Evolutionary conservation across 78 protist genomes (phyloP).

Genomic region (Pigoraptor vietnamica): DNA sequence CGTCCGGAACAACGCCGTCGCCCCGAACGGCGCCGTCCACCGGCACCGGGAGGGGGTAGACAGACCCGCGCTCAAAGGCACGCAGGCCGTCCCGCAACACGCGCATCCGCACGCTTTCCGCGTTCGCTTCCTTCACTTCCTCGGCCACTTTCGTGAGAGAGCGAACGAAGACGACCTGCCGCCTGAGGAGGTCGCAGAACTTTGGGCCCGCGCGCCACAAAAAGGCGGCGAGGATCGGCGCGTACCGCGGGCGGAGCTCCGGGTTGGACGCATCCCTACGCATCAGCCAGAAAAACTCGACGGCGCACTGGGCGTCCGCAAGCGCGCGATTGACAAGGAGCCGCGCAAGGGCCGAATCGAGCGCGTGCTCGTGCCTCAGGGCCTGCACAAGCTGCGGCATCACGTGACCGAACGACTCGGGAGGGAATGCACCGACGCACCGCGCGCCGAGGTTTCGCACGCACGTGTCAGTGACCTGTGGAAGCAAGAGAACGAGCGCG

Average conservation of each 20-base stretch:
- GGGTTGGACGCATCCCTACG: constrained; percentile 25
- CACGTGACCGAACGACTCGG: constrained; percentile 47
- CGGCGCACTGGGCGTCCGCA: background rate
- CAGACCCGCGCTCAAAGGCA: background rate
- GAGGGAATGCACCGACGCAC: constrained; percentile 52
- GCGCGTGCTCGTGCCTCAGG: constrained; percentile 62
- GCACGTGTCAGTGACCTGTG: constrained; percentile 51
- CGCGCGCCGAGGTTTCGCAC: constrained; percentile 68
- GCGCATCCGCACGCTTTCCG: background rate
- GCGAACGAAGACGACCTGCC: constrained; percentile 7
- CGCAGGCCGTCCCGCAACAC: background rate
- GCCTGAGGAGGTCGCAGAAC: constrained; percentile 32
- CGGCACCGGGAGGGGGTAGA: too few species aligned
- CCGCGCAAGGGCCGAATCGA: constrained; percentile 47
- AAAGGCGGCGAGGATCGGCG: background rate
- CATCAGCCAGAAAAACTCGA: constrained; percentile 63
- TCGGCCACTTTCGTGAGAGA: background rate
- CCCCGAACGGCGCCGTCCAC: background rate
- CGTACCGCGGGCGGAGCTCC: background rate
- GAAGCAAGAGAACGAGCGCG: constrained; percentile 75
- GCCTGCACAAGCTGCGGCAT: constrained; percentile 76
- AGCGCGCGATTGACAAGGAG: constrained; percentile 65
- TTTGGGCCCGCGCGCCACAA: background rate
- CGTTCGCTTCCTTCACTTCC: background rate
- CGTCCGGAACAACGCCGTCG: background rate